Conservation (phyloP, 1,284 basidiomycete species). For the Trametes versicolor region DNA sequence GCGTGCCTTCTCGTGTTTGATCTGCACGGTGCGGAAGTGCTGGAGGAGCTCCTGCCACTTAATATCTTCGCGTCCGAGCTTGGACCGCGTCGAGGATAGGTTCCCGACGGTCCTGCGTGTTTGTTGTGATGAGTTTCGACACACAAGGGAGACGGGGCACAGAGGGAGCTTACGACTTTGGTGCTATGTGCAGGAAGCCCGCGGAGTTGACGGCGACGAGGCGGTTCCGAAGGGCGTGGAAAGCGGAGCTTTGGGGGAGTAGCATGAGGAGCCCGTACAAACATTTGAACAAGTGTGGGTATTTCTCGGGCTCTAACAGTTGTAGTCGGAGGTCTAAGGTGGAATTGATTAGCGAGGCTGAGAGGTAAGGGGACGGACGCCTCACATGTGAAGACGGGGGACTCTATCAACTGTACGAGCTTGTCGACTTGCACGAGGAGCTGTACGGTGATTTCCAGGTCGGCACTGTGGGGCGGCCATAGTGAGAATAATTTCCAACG, state of each 20-base stretch:
- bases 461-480: conserved; percentile 70
- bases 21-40: conserved; percentile 88
- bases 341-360: conserved; percentile 1
- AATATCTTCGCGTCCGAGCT: conserved; percentile 86
- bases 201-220: conserved; percentile 95
- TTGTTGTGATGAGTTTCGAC: not conserved
- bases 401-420: conserved; percentile 97
- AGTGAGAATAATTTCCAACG: not conserved
- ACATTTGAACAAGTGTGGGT: conserved; percentile 97
- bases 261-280: conserved; percentile 98
- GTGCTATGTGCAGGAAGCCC: conserved; percentile 90
- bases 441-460: conserved; percentile 95
- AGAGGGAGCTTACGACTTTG: conserved; percentile 67
- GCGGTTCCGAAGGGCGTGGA: conserved; percentile 94
- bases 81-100: conserved; percentile 69
- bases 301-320: conserved; percentile 95
- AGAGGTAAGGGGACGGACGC: conserved; percentile 22
- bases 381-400: conserved; percentile 96
- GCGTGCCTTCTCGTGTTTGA: conserved; percentile 87
- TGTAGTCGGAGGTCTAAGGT: conserved; percentile 92
- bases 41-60: conserved; percentile 93
- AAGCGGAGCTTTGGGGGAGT: conserved; percentile 96
- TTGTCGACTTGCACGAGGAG: conserved; percentile 98
- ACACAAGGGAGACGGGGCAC: not conserved
- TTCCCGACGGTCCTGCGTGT: conserved; percentile 44